Conservation (phyloP, 176 grass and related monocot genomes). For the Musa troglodytarum region DNA sequence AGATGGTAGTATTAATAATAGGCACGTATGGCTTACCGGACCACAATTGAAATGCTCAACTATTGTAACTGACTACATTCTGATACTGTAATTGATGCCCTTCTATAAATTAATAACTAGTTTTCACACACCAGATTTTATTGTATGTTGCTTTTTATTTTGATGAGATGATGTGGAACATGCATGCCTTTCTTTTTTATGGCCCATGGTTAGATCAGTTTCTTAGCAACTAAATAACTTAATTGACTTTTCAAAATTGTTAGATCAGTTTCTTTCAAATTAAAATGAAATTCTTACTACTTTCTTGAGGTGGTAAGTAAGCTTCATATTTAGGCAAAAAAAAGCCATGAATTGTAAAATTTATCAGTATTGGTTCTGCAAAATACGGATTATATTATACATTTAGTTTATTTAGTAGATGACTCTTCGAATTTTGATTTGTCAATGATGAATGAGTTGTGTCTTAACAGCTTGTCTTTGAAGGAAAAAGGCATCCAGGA, state of each 20-base stretch:
- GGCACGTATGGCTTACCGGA: slow-evolving; percentile 38
- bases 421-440: no score
- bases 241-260: not conserved
- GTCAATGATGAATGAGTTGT: no score
- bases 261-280: no score
- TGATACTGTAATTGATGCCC: not conserved
- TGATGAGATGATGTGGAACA: not conserved
- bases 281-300: no score
- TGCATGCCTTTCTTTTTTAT: not conserved
- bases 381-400: no score
- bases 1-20: slow-evolving; percentile 66
- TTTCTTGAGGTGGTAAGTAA: no score
- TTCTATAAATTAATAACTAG: not conserved
- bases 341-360: no score
- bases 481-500: no score
- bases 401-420: no score
- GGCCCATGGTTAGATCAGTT: not conserved
- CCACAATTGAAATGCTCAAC: not conserved
- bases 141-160: not conserved
- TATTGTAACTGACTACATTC: not conserved
- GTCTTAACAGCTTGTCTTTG: no score
- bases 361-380: no score
- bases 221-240: not conserved
- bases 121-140: not conserved
- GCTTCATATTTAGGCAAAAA: no score